These are phyloP conservation scores for Chalciporus chontae DNA, from an alignment of 768 basidiomycete genomes.

Conservation along the genomic window DNA sequence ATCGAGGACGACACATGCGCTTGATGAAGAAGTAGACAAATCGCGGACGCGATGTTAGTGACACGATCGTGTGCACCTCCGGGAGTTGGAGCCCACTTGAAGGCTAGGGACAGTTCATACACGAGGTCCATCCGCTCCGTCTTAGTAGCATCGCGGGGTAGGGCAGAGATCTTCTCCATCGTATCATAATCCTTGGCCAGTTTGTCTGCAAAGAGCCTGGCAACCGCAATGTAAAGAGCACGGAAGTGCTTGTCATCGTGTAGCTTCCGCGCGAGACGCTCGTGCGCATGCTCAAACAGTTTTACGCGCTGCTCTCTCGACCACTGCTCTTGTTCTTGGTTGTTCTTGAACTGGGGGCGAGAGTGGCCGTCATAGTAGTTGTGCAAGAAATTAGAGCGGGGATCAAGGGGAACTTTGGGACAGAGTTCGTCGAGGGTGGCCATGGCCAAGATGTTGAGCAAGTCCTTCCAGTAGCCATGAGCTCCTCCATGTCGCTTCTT, in stretches of 20 bases:
- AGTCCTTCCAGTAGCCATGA: conserved; percentile 77
- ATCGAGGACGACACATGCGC: conserved; percentile 22
- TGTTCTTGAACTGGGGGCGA: conserved; percentile 25
- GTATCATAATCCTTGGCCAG: conserved; percentile 47
- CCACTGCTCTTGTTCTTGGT: conserved; percentile 25
- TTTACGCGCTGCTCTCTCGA: conserved; percentile 15
- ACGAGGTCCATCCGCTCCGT: conserved; percentile 12
- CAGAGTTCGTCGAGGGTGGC: conserved; percentile 51
- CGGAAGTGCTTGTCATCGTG: conserved; percentile 46
- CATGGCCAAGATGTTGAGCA: conserved; percentile 64
- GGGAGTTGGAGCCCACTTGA: conserved; percentile 71
- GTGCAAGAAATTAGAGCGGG: conserved; percentile 25
- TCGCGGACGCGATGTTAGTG: conserved; percentile 64
- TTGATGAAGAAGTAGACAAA: conserved; percentile 50
- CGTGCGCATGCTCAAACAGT: conserved; percentile 29
- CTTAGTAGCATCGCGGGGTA: conserved; percentile 30
- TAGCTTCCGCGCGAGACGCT: conserved; percentile 40
- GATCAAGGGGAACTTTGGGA: conserved; percentile 1
- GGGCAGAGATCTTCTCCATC: conserved; percentile 34
- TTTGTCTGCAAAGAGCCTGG: conserved; percentile 55
- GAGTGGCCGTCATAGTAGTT: conserved; percentile 14
- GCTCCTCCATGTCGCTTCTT: conserved; percentile 15
- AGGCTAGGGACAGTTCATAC: conserved; percentile 46
- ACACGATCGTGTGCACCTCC: conserved; percentile 55
- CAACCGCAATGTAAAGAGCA: conserved; percentile 60